Evolutionary conservation across 148 eudicot genomes (phyloP), one percentile per base, ranked within the genome.

Genomic region (Rhododendron henanense): DNA sequence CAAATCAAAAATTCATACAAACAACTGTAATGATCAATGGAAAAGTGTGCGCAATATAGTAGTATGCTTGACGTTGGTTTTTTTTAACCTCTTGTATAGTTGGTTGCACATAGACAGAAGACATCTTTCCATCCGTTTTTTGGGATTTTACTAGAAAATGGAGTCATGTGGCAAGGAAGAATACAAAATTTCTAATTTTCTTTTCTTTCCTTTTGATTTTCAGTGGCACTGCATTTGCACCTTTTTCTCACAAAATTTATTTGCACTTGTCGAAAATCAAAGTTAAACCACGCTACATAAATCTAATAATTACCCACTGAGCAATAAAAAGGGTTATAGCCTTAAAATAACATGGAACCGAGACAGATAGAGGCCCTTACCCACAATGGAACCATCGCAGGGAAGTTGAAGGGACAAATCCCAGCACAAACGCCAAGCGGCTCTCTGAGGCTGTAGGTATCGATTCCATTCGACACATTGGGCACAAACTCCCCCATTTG

Each of bases 401-500:
- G 92, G 83, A 88, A 92, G 80, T 89, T 90, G 81, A 57, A 89
- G 65, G 91, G 88, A 85, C 95, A 94, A 84, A 94, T 91, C 78
- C 95, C 97, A 82, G 97, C 97, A 90, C 94, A 94, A 87, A 94
- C 88, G 80, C 97, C 97, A 76, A 92, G 93, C 23, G 97, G 94
- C 83, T 93, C 94, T 86, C 98, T 95, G 79, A 95, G 81, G 90
- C 98, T 95, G 84, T 95, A 97, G 74, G 98, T 93, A 87, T 97
- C 99, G 61, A 97, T 93, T 83, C 99, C 99, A 91, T 86, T 88
- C 33, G 98, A 88, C 23, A 97, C 95, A 88, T 93, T 95, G 84
- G 98, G 92, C 50, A 90, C 93, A 88, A 75, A 97, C 89, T 95
- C 98, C 81, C 99, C 99, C 99, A 95, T 95, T 82, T 95, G 99